phyloP scores from a whole-genome alignment of 75 land plant genomes.

The Larix kaempferi region DNA sequence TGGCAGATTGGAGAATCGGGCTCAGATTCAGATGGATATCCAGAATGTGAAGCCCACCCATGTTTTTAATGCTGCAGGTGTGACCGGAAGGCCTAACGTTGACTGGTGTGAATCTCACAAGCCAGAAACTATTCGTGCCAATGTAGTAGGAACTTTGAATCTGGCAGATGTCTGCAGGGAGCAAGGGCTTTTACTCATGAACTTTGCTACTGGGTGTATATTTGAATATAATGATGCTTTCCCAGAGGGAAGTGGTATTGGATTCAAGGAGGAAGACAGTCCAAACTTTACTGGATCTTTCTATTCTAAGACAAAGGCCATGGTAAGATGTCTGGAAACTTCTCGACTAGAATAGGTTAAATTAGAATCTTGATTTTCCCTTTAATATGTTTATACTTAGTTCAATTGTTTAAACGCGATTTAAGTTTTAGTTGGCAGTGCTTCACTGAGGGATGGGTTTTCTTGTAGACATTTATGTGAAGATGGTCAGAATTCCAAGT shows the following conservation, averaged over 20 bases:
- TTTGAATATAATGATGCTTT: slow-evolving; percentile 69
- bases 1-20: slow-evolving; percentile 61
- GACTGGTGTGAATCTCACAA: slow-evolving; percentile 88
- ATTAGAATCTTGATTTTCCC: neutral
- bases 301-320: slow-evolving; percentile 84
- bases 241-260: slow-evolving; percentile 65
- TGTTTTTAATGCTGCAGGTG: slow-evolving; percentile 84
- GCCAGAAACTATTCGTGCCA: slow-evolving; percentile 63
- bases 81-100: slow-evolving; percentile 81
- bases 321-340: slow-evolving; percentile 35
- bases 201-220: slow-evolving; percentile 82
- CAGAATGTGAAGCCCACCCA: slow-evolving; percentile 59
- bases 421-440: neutral
- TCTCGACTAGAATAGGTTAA: neutral
- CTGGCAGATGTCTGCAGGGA: slow-evolving; percentile 75
- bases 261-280: slow-evolving; percentile 76
- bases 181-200: slow-evolving; percentile 53
- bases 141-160: slow-evolving; percentile 74
- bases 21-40: slow-evolving; percentile 44
- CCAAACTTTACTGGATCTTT: slow-evolving; percentile 79
- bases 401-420: neutral
- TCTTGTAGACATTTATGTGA: neutral
- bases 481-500: neutral
- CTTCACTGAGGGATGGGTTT: neutral
- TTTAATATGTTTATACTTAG: neutral